A percentile compares a stretch with the other conserved stretches of the same genome.
phyloP scores from a whole-genome alignment of 768 basidiomycete genomes.

The Boletus pseudo-olivaceus region DNA sequence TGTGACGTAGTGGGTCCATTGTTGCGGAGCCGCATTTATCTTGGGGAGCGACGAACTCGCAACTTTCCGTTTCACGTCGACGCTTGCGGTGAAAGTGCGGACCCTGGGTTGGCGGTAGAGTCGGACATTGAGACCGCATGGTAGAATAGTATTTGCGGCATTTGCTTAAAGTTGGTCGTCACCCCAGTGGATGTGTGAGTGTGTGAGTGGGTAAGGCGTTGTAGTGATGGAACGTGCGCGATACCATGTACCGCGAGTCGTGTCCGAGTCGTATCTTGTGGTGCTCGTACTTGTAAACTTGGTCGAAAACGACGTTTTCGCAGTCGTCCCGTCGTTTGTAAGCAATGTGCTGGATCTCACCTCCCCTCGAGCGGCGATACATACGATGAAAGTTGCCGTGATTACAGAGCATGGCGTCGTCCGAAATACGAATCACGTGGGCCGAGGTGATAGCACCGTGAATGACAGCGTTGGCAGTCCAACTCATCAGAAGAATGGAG shows the following conservation, averaged over 20 bases:
- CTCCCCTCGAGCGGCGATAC: background rate
- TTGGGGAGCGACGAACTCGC: background rate
- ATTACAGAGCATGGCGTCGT: background rate
- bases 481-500: background rate
- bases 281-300: background rate
- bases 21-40: background rate
- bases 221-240: background rate
- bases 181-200: background rate
- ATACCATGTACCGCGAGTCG: background rate
- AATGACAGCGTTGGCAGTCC: conserved; percentile 3
- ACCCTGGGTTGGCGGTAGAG: background rate
- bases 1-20: background rate
- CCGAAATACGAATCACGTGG: background rate
- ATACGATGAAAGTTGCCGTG: conserved; percentile 1
- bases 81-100: background rate
- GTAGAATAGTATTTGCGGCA: background rate
- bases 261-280: background rate
- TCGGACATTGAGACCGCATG: background rate
- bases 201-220: background rate
- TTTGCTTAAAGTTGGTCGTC: background rate
- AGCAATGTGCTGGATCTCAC: background rate
- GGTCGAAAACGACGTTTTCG: too few relatives aligned
- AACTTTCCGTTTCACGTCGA: background rate
- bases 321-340: background rate
- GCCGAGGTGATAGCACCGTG: conserved; percentile 3